Evolutionary conservation across 768 basidiomycete species (phyloP).

Genomic region (Hirschioporus abietinus): DNA sequence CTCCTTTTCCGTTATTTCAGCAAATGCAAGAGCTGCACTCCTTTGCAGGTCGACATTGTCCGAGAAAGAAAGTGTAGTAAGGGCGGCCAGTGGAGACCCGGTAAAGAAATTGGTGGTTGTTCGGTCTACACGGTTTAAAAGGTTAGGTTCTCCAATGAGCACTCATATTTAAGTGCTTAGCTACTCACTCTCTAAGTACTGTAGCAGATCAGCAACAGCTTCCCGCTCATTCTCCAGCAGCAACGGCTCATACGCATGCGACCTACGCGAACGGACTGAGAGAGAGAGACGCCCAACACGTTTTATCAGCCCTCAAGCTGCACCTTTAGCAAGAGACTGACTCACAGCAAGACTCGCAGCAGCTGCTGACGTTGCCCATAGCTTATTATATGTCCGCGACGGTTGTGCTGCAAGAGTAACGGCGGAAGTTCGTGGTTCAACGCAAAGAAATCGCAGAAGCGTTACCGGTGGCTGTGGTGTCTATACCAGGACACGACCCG

Average conservation of each 20-base stretch:
- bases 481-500: not conserved
- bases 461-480: not conserved
- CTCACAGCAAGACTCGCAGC: constrained; percentile 82
- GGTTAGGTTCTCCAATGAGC: constrained; percentile 8
- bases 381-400: constrained; percentile 3
- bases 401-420: not conserved
- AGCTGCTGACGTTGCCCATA: constrained; percentile 77
- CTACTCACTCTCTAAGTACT: constrained; percentile 91
- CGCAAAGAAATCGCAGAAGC: not conserved
- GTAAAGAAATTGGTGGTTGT: constrained; percentile 98
- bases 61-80: constrained; percentile 96
- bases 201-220: constrained; percentile 94
- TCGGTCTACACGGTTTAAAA: constrained; percentile 59
- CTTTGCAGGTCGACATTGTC: constrained; percentile 99
- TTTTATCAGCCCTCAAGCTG: constrained; percentile 11
- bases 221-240: constrained; percentile 92
- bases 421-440: not conserved
- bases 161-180: not conserved
- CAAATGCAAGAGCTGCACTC: constrained; percentile 95
- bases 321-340: constrained; percentile 16
- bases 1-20: constrained; percentile 99
- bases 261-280: constrained; percentile 74
- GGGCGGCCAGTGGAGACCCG: constrained; percentile 84
- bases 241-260: constrained; percentile 82
- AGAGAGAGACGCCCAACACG: constrained; percentile 18